These are phyloP conservation scores for Triticum monococcum DNA, from an alignment of 176 grass and related monocot species.

Conservation along the genomic window DNA sequence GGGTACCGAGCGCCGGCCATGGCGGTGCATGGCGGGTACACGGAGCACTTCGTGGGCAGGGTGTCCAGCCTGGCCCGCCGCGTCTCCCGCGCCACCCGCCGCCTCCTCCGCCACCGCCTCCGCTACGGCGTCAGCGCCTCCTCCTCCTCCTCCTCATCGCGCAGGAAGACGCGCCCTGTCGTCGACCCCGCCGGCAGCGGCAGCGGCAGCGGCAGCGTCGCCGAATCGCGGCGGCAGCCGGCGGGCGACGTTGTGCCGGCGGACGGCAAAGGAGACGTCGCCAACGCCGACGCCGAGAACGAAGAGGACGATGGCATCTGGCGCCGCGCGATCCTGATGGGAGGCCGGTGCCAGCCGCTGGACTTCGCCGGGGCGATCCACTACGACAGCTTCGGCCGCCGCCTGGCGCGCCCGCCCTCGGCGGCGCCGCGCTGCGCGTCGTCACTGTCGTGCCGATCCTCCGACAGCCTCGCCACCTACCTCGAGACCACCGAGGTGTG, in stretches of 20 bases:
- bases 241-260: not conserved
- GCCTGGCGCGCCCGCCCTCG: conserved; percentile 24
- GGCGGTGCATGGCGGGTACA: conserved; percentile 24
- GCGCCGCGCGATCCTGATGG: conserved; percentile 54
- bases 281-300: not conserved
- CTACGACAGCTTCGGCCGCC: conserved; percentile 68
- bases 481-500: not conserved
- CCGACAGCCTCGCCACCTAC: not conserved
- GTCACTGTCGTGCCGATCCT: conserved; percentile 24
- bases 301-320: not conserved
- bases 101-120: conserved; percentile 31
- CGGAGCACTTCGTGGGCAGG: conserved; percentile 20
- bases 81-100: conserved; percentile 46
- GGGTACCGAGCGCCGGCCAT: not conserved
- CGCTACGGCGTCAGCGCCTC: not conserved
- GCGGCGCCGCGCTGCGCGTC: conserved; percentile 14
- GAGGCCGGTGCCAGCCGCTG: conserved; percentile 63
- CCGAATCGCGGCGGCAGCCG: not conserved
- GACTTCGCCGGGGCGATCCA: conserved; percentile 64
- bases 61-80: conserved; percentile 12
- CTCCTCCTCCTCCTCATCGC: not conserved
- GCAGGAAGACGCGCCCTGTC: not conserved
- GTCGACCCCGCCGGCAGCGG: not conserved
- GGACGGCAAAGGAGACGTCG: not conserved
- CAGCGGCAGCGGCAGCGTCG: not conserved